These are phyloP conservation scores for Nakazawaea siamensis DNA, from an alignment of 805 yeast species.

Conservation along the genomic window DNA sequence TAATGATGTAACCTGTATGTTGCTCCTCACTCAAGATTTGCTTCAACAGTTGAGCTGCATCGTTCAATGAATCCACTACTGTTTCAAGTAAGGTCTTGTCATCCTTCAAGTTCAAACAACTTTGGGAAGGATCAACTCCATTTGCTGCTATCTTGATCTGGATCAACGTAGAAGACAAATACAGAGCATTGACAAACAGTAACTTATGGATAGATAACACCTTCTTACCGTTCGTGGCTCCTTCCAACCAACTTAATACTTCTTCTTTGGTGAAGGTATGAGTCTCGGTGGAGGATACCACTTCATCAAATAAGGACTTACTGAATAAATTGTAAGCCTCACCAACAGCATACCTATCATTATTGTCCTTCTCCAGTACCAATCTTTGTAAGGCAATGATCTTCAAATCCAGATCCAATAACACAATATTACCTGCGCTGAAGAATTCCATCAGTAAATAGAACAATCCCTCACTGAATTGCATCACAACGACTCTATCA, in stretches of 20 bases:
- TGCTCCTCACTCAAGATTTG: slow-evolving; percentile 27
- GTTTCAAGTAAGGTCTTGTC: slow-evolving; percentile 19
- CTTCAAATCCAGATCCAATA: slow-evolving; percentile 60
- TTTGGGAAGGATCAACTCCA: slow-evolving; percentile 33
- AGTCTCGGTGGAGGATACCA: not conserved
- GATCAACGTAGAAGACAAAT: slow-evolving; percentile 71
- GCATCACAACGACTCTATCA: slow-evolving; percentile 77
- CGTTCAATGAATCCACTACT: slow-evolving; percentile 35
- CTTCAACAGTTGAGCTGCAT: slow-evolving; percentile 36
- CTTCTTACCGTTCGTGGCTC: slow-evolving; percentile 27
- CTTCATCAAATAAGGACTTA: slow-evolving; percentile 29
- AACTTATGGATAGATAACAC: slow-evolving; percentile 61
- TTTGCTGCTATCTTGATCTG: slow-evolving; percentile 42
- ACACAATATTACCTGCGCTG: slow-evolving; percentile 86
- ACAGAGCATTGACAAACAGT: slow-evolving; percentile 59
- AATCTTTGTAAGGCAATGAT: slow-evolving; percentile 72
- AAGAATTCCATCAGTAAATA: slow-evolving; percentile 85
- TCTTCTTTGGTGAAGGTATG: slow-evolving; percentile 21
- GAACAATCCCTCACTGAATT: slow-evolving; percentile 75
- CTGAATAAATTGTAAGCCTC: slow-evolving; percentile 61
- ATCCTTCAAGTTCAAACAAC: slow-evolving; percentile 22
- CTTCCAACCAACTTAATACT: slow-evolving; percentile 30
- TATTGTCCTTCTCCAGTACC: slow-evolving; percentile 65
- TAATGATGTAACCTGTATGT: slow-evolving; percentile 52
- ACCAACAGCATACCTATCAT: slow-evolving; percentile 64